phyloP scores from a whole-genome alignment of 257 asterid genomes.

The Primulina eburnea region DNA sequence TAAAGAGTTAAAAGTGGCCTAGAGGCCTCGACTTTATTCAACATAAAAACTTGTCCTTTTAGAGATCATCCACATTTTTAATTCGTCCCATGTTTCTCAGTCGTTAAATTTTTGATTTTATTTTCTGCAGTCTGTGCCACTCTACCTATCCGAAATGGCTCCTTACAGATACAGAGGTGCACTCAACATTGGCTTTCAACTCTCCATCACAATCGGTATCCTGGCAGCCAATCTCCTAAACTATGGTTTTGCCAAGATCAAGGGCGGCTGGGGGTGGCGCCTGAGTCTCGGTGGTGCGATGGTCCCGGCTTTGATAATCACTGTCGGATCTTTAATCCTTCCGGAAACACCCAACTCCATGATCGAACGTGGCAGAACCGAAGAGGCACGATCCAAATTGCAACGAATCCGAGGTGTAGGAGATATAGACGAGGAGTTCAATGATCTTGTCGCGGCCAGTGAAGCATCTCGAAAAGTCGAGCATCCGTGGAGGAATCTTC shows the following conservation, averaged over 20 bases:
- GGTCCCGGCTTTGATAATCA: slow-evolving; percentile 42
- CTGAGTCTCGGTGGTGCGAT: slow-evolving; percentile 48
- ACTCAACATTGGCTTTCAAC: slow-evolving; percentile 3
- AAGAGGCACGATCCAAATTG: slow-evolving; percentile 30
- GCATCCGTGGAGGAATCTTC: slow-evolving; percentile 41
- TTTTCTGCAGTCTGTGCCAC: slow-evolving; percentile 11
- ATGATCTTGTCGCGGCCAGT: slow-evolving; percentile 41
- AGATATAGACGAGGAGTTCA: slow-evolving; percentile 40
- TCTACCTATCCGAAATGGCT: slow-evolving; percentile 14
- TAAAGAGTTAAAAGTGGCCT: background rate
- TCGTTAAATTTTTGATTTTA: too few species aligned
- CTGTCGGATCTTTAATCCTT: slow-evolving; percentile 37
- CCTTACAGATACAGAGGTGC: slow-evolving; percentile 9
- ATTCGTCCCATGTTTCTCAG: too few species aligned
- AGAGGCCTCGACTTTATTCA: too few species aligned
- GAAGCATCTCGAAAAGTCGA: slow-evolving; percentile 38
- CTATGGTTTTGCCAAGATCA: background rate
- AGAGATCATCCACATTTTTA: too few species aligned
- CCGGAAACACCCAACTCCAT: slow-evolving; percentile 38
- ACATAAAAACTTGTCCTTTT: too few species aligned
- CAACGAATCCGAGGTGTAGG: slow-evolving; percentile 33
- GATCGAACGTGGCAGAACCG: slow-evolving; percentile 25
- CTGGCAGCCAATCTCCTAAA: slow-evolving; percentile 1
- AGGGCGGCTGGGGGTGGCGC: slow-evolving; percentile 43
- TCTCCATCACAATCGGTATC: slow-evolving; percentile 14